Percentiles rank a stretch among this genome's conserved stretches.
Evolutionary conservation across 2,329 filamentous ascomycete genomes (phyloP).

Genomic region (Colletotrichum tofieldiae): DNA sequence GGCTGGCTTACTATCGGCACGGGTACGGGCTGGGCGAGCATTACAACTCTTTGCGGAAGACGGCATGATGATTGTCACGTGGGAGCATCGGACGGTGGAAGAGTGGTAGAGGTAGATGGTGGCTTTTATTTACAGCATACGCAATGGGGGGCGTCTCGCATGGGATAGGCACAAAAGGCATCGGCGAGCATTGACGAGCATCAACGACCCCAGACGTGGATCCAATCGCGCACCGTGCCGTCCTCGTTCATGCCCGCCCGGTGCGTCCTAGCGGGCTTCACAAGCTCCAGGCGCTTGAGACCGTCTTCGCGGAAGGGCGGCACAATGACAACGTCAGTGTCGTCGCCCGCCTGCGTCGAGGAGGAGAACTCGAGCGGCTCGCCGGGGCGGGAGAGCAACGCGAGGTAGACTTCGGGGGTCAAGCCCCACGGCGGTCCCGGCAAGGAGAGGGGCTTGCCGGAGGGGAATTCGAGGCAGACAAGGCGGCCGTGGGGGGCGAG

Average conservation of each 20-base stretch:
- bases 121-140: background rate
- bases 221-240: conserved; percentile 65
- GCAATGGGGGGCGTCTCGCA: background rate
- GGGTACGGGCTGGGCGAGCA: conserved; percentile 96
- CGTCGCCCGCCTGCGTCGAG: conserved; percentile 45
- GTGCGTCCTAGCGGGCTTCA: conserved; percentile 68
- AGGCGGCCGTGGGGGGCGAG: conserved; percentile 66
- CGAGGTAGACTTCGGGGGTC: conserved; percentile 78
- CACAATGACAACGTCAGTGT: conserved; percentile 55
- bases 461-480: conserved; percentile 83
- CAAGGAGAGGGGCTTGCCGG: conserved; percentile 75
- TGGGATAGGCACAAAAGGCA: background rate
- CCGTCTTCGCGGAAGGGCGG: conserved; percentile 58
- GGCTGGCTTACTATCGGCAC: conserved; percentile 96
- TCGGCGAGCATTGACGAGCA: background rate
- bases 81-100: background rate
- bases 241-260: conserved; percentile 60
- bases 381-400: conserved; percentile 80
- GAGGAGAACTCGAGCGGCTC: conserved; percentile 73
- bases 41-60: conserved; percentile 87
- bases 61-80: conserved; percentile 39
- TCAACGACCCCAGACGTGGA: conserved; percentile 67
- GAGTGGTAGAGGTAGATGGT: background rate
- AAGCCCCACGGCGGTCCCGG: conserved; percentile 83
- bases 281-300: conserved; percentile 63